phyloP scores from a whole-genome alignment of 352 stramenopile genomes.

The Globisporangium emineosum region DNA sequence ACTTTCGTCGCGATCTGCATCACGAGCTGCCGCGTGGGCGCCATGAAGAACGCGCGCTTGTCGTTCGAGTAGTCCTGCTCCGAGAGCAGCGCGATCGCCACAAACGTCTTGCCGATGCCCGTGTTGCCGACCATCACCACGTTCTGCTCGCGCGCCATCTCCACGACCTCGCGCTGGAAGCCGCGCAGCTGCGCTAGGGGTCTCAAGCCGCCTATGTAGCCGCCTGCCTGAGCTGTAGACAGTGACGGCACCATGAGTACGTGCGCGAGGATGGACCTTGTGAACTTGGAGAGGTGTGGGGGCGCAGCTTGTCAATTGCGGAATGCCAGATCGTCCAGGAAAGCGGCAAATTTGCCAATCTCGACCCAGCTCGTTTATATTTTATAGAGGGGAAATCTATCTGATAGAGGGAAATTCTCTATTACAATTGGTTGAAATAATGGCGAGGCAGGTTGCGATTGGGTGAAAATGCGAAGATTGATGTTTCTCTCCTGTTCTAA shows the following conservation, averaged over 20 bases:
- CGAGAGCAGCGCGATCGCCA: conserved; percentile 69
- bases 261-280: background rate
- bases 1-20: conserved; percentile 79
- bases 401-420: too few species aligned
- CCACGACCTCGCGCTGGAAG: conserved; percentile 72
- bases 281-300: background rate
- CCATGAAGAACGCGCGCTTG: conserved; percentile 77
- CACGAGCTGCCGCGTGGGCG: conserved; percentile 78
- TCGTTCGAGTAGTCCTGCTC: conserved; percentile 71
- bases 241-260: background rate
- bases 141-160: conserved; percentile 66
- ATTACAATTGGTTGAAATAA: background rate
- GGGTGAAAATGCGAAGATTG: background rate
- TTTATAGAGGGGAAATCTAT: too few species aligned
- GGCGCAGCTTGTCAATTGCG: background rate
- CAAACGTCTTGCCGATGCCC: conserved; percentile 84
- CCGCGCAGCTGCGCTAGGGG: conserved; percentile 45
- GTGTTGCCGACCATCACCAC: conserved; percentile 83
- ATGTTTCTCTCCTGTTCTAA: background rate
- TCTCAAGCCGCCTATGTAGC: background rate
- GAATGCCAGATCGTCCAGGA: too few species aligned
- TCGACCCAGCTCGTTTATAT: too few species aligned
- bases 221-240: background rate
- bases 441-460: background rate
- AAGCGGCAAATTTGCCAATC: background rate